phyloP scores from a whole-genome alignment of 2,329 filamentous ascomycete species.

The Aspergillus proliferans region DNA sequence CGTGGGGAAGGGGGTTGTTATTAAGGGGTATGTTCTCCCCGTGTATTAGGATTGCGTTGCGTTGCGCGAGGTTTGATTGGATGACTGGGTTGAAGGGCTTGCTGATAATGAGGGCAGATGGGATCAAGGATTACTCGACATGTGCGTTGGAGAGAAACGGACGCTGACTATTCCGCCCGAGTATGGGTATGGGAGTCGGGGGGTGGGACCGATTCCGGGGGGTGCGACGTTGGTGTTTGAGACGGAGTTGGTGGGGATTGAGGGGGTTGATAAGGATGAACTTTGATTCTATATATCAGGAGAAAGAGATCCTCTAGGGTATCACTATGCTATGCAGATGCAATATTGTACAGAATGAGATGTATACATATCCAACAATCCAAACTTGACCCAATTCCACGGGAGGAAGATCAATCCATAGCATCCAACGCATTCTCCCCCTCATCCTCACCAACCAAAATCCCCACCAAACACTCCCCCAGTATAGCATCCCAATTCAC shows the following conservation, averaged over 20 bases:
- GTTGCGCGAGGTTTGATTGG: not conserved
- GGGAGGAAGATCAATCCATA: slow-evolving; percentile 49
- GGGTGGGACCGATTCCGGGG: slow-evolving; percentile 75
- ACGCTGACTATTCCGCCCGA: slow-evolving; percentile 85
- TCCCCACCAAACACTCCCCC: slow-evolving; percentile 55
- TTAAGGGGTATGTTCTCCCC: slow-evolving; percentile 63
- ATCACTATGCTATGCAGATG: not conserved
- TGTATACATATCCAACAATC: not conserved
- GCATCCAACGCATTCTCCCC: slow-evolving; percentile 44
- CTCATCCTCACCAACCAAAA: slow-evolving; percentile 53
- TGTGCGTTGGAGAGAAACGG: slow-evolving; percentile 93
- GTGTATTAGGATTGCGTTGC: slow-evolving; percentile 1
- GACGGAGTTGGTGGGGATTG: slow-evolving; percentile 80
- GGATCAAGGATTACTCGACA: slow-evolving; percentile 83
- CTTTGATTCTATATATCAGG: not conserved
- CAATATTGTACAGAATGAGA: not conserved
- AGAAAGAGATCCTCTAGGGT: slow-evolving; percentile 1
- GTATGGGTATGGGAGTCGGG: slow-evolving; percentile 71
- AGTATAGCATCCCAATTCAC: slow-evolving; percentile 65
- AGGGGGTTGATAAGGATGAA: slow-evolving; percentile 57
- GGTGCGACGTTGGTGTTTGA: slow-evolving; percentile 83
- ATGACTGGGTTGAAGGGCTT: not conserved
- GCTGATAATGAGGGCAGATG: slow-evolving; percentile 50
- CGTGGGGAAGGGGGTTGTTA: slow-evolving; percentile 75
- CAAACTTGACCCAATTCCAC: not conserved